Conservation (phyloP, 306 rosid species). For the Castanea sativa region DNA sequence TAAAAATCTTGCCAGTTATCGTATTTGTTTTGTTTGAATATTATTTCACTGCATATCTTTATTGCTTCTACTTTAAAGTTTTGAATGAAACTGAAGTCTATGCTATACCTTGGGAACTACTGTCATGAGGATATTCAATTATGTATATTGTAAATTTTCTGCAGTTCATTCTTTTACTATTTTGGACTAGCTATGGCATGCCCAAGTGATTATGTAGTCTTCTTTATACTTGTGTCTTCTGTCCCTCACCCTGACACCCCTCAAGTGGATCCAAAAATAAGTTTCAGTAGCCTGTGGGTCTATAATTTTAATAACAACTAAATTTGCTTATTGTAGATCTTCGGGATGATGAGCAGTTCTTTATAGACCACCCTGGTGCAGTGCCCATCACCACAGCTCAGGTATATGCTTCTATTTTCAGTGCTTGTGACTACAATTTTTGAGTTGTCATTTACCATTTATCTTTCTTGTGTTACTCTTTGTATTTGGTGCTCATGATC, state of each 20-base stretch:
- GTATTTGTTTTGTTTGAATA: not conserved
- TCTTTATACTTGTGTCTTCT: not conserved
- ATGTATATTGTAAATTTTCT: not conserved
- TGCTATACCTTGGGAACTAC: not conserved
- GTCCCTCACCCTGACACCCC: not conserved
- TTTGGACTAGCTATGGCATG: conserved; percentile 1
- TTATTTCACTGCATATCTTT: too few species aligned
- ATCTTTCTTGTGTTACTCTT: not conserved
- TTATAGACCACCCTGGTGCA: conserved; percentile 81
- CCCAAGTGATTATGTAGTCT: not conserved
- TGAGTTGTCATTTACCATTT: not conserved
- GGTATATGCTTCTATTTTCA: conserved; percentile 39
- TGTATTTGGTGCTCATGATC: conserved; percentile 2
- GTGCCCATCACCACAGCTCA: conserved; percentile 88
- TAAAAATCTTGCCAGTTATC: not conserved
- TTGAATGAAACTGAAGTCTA: too few species aligned
- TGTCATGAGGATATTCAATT: not conserved
- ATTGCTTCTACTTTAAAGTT: too few species aligned
- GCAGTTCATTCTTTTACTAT: not conserved
- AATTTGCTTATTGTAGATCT: conserved; percentile 64
- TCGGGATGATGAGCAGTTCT: conserved; percentile 85
- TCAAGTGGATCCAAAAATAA: not conserved
- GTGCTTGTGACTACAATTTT: not conserved
- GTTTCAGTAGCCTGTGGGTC: not conserved
- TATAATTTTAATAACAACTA: conserved; percentile 23